Evolutionary conservation across 257 asterid species (phyloP), one percentile per base, ranked within the genome.

Genomic region (Phtheirospermum japonicum): DNA sequence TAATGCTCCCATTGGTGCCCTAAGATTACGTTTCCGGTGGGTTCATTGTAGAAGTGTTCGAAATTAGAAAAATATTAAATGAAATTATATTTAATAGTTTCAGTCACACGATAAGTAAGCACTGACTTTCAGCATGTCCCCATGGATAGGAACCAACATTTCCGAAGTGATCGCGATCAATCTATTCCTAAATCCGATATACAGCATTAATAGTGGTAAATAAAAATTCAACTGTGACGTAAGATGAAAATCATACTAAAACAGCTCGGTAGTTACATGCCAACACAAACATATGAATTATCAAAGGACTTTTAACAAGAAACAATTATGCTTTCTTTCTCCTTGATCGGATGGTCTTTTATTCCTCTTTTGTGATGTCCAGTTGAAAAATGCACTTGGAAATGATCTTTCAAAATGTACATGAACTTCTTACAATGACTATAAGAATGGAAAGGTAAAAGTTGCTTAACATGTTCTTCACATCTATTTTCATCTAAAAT

Each of bases 101-200:
- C 58, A 14, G 16, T 31, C 60, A 6, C 10, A 34, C 9, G 19
- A 52, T 20, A 61, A 45, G 18, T 33, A 32, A 56, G 9, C 46
- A 60, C 16, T 59, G 42, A 28, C 19, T 4, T 66, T 20, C 49
- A 32, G 33, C 42, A 57, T 40, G 8, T 66, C 37, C 36, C 33
- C 37, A 28, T 61, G 68, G 73, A 50, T 33, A 51, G 32, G 57
- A 63, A 60, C 53, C 54, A 51, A 50, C 64, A 55, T n/a, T 26
- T 51, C 42, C 55, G 28, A 50, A 58, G 23, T 2, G 18, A 3
- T 46, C 10, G 0, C 11, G 8, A 13, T 67, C 34, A 34, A 18
- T 57, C 26, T 54, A 53, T 61, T 39, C 12, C 10, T 10, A 64
- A 50, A 39, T 49, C 8, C 30, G 58, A 53, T 56, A 0, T 28